These are phyloP conservation scores for Oryza glumipatula DNA, from an alignment of 176 grass and related monocot species.

Conservation along the genomic window DNA sequence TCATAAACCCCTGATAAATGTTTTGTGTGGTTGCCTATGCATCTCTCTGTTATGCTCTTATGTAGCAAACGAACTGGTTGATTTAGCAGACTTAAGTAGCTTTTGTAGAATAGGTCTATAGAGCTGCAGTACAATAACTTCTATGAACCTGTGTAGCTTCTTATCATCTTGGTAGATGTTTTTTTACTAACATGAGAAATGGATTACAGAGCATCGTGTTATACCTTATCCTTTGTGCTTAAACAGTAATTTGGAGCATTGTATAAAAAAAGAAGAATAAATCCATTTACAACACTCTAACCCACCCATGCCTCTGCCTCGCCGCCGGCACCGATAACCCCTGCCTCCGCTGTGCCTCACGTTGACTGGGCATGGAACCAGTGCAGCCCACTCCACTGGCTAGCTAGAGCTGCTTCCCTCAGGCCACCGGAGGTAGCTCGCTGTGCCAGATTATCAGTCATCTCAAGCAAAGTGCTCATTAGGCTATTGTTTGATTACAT, in stretches of 20 bases:
- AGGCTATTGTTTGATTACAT: too few relatives aligned
- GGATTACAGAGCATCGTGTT: background rate
- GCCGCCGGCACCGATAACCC: too few relatives aligned
- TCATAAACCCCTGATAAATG: background rate
- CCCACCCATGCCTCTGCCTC: too few relatives aligned
- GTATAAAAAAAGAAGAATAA: background rate
- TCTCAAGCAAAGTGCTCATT: too few relatives aligned
- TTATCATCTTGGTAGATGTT: slow-evolving; percentile 11
- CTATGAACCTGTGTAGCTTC: background rate
- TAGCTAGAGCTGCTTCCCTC: too few relatives aligned
- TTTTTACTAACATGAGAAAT: background rate
- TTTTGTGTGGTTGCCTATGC: background rate
- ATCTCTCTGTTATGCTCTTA: background rate
- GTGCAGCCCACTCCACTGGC: too few relatives aligned
- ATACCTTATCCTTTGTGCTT: background rate
- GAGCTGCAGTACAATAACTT: background rate
- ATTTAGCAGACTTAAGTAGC: background rate
- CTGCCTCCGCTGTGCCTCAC: too few relatives aligned
- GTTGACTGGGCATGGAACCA: too few relatives aligned
- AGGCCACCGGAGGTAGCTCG: too few relatives aligned
- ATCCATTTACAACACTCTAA: background rate
- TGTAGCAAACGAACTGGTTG: background rate
- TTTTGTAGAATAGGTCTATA: background rate
- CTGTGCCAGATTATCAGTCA: too few relatives aligned
- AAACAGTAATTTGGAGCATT: background rate